phyloP scores from a whole-genome alignment of 306 rosid species.

The Adenanthera pavonina region DNA sequence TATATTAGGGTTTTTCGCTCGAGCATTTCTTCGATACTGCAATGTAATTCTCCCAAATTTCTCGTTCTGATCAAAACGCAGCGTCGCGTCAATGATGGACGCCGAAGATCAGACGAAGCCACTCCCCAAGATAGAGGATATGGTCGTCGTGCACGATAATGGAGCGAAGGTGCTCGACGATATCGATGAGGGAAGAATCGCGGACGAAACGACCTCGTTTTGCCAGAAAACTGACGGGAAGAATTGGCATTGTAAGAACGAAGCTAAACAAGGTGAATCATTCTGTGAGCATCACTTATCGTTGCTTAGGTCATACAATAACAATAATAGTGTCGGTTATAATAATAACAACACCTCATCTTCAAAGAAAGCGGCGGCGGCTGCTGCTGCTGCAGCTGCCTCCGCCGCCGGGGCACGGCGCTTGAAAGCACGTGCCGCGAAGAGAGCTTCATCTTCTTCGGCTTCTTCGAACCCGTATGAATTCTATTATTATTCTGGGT shows the following conservation, averaged over 20 bases:
- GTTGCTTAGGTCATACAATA: slow-evolving; percentile 46
- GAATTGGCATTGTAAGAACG: slow-evolving; percentile 48
- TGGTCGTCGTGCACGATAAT: slow-evolving; percentile 19
- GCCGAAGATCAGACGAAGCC: slow-evolving; percentile 25
- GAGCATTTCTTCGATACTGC: slow-evolving; percentile 5
- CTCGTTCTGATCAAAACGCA: slow-evolving; percentile 35
- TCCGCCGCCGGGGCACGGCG: slow-evolving; percentile 34
- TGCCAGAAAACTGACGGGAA: slow-evolving; percentile 36
- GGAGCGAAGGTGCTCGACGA: neutral
- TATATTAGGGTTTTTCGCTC: slow-evolving; percentile 57
- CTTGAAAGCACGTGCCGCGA: slow-evolving; percentile 35
- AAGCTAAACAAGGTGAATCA: slow-evolving; percentile 48
- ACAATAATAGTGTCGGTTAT: neutral
- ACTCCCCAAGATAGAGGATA: neutral
- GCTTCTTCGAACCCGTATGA: slow-evolving; percentile 57
- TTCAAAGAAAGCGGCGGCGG: slow-evolving; percentile 36
- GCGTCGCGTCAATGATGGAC: slow-evolving; percentile 68
- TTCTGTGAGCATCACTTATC: slow-evolving; percentile 53
- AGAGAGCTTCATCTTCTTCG: neutral
- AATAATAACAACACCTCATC: neutral
- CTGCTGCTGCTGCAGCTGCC: neutral
- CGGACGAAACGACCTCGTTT: neutral
- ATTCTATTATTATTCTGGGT: slow-evolving; percentile 87
- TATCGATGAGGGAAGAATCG: slow-evolving; percentile 4
- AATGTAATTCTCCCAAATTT: slow-evolving; percentile 40